Conservation (phyloP, 352 stramenopile genomes). For the Lagenidium sp. region DNA sequence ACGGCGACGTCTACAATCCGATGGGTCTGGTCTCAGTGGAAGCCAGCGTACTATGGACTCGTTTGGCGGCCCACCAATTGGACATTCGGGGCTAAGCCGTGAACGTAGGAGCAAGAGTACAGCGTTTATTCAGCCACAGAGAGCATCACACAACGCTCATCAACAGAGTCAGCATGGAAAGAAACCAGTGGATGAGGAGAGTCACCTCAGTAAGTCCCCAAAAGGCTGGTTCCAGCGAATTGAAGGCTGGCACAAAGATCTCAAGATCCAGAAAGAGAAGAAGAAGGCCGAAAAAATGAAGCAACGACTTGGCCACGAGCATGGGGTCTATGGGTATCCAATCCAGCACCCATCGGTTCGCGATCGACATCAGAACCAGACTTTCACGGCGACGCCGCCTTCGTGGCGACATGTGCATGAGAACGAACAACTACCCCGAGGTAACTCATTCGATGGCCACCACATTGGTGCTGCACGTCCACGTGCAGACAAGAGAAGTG, state of each 20-base stretch:
- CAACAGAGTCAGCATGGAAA: constrained; percentile 2
- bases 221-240: constrained; percentile 73
- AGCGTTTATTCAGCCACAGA: constrained; percentile 32
- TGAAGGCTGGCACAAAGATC: constrained; percentile 74
- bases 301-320: too few species aligned
- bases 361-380: constrained; percentile 12
- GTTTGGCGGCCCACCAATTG: constrained; percentile 1
- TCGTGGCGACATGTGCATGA: constrained; percentile 14
- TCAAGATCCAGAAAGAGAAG: constrained; percentile 71
- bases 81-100: constrained; percentile 1
- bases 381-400: constrained; percentile 5
- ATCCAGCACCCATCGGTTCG: too few species aligned
- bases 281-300: constrained; percentile 66
- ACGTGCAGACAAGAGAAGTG: constrained; percentile 5
- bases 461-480: not conserved
- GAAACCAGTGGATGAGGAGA: constrained; percentile 23
- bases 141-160: constrained; percentile 11
- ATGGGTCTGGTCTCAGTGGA: constrained; percentile 14
- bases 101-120: constrained; percentile 66
- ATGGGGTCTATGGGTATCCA: too few species aligned
- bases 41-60: constrained; percentile 10
- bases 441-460: constrained; percentile 20
- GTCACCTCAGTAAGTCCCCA: constrained; percentile 37
- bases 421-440: constrained; percentile 4
- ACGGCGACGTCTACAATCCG: constrained; percentile 23